Base-by-base conservation (phyloP, 257 asterid species). In the Solanum peruvianum region DNA sequence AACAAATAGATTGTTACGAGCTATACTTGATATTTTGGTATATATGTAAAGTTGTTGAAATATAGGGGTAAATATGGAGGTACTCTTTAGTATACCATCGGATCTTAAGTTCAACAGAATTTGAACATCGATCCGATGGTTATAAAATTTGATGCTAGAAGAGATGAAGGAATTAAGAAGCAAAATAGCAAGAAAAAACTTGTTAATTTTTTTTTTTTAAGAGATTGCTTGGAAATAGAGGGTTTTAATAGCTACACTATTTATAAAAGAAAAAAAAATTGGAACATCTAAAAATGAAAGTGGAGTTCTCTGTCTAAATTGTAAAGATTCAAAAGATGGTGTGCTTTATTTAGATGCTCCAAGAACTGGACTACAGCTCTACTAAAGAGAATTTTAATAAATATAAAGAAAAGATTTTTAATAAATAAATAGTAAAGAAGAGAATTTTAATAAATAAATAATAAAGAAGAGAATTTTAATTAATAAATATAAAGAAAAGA, bases 271-370 rank as follows among this genome's bases (percentile, higher is more conserved):
- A 49, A 9, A 45, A 45, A 6, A 27, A 15, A 77, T 15, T 25
- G 66, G 66, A 45, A 80, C 84, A 47, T 80, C 3, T 45, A 80
- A 15, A 45, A 23, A 75, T 80, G 67, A 47, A 80, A 80, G 67
- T 80, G 85, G 67, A 80, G 27, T 80, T 20, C 42, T 80, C 67
- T 80, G 10, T 47, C 67, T 80, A 47, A 80, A 9, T 29, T 45
- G 42, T 47, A 80, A 86, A 86, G 78, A 76, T 86, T 41, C 67
- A 86, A 86, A 86, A 77, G 78, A 41, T 58, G 78, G 35, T 60
- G 69, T 44, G 71, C 86, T 86, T 77, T 62, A 41, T 72, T 86
- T 23, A 86, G 85, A 86, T 86, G 88, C 88, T 76, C 84, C 42
- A 78, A 9, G 21, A 80, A 80, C 18, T 45, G 84, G 13, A 86